Evolutionary conservation across 495 filamentous ascomycete genomes (phyloP).

Genomic region (Chaetomium cochliodes): DNA sequence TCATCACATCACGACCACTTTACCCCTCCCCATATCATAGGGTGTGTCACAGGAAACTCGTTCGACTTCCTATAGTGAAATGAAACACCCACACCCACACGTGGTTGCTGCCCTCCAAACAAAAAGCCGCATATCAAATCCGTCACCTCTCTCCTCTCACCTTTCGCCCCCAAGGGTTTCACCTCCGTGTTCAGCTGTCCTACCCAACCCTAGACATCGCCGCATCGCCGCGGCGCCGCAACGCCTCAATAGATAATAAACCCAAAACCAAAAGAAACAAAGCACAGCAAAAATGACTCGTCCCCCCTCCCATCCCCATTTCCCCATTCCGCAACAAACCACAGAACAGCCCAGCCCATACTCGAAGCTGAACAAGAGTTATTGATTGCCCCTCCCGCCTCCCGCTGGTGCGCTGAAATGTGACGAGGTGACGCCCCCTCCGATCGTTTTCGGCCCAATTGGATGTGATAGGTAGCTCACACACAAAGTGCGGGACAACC

Average conservation of each 20-base stretch:
- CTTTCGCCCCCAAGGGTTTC: not conserved
- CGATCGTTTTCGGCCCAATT: slow-evolving; percentile 5
- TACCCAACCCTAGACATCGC: not conserved
- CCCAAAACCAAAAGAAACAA: too few species aligned
- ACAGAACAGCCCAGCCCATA: not conserved
- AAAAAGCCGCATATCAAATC: not conserved
- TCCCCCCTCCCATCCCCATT: not conserved
- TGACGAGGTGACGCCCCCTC: not conserved
- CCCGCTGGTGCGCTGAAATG: not conserved
- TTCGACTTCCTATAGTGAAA: not conserved
- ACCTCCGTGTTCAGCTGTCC: not conserved
- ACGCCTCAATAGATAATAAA: too few species aligned
- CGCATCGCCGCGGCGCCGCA: too few species aligned
- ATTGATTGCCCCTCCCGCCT: not conserved
- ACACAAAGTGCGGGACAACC: not conserved
- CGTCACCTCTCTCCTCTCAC: not conserved
- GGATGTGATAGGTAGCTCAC: slow-evolving; percentile 4
- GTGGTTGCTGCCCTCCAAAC: not conserved
- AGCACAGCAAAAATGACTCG: not conserved
- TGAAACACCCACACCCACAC: not conserved
- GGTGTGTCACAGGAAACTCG: not conserved
- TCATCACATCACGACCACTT: not conserved
- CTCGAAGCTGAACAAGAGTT: not conserved
- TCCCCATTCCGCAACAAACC: not conserved
- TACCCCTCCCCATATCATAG: not conserved